Base-by-base conservation (phyloP, 2,329 filamentous ascomycete species). In the Epichloe uncinata region DNA sequence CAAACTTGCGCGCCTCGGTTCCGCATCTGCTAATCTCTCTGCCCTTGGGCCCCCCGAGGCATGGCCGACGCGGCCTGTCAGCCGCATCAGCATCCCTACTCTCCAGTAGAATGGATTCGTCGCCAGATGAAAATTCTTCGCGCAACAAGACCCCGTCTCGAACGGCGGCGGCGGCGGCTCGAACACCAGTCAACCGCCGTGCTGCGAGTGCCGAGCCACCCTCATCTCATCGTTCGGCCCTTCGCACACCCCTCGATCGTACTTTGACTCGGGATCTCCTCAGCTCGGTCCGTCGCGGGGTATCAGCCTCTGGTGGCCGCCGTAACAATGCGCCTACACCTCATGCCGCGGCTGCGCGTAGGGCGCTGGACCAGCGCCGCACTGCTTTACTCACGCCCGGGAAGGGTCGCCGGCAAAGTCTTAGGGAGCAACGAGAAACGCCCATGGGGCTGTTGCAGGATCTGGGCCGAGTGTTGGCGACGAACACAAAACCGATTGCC, bases 311-410 rank as follows among this genome's bases (percentile, higher is more conserved):
- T 2, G 73, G 60, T 11, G 57, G 66, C 2, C 63, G 67, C 41
- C 66, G 69, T 46, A 66, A 64, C 54, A 68, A 71, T 61, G 67
- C 68, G 12, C 67, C 72, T 3, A 83, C 80, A 16, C 80, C 80
- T 0, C 80, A 84, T 60, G 78, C 75, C 44, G 75, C 74, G 56
- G 79, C 79, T 11, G 80, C 80, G 42, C 73, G 73, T 45, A 71
- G 75, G 43, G 73, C 78, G 34, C 69, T 82, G 48, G 73, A 81
- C 55, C 72, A 75, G 54, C 76, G 79, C 5, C 74, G 80, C 41
- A 73, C 75, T 3, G 77, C 77, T 44, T 68, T 79, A 45, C 73
- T 81, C 53, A 84, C 80, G 0, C 80, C 80, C 0, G 78, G 77
- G 16, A 74, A 74, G 54, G 73, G 73, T 48, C 72, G 75, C 18